phyloP scores from a whole-genome alignment of 352 stramenopile genomes.

The Phytopythium delawarense region DNA sequence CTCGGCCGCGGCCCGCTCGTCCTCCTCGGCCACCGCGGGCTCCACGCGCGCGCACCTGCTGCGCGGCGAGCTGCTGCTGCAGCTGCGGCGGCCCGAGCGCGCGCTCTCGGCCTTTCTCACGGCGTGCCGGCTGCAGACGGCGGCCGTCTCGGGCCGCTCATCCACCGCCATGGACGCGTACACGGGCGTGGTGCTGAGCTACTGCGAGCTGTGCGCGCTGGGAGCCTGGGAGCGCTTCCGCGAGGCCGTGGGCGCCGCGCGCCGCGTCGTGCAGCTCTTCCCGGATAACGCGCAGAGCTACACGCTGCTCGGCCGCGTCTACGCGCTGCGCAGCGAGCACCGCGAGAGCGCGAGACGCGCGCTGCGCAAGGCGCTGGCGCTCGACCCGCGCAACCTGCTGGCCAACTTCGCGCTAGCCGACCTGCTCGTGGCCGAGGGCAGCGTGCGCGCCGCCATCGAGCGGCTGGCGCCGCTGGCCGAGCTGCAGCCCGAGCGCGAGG shows the following conservation, averaged over 20 bases:
- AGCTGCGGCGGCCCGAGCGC: conserved; percentile 54
- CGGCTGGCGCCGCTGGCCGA: conserved; percentile 40
- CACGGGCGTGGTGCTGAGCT: conserved; percentile 66
- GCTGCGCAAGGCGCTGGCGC: conserved; percentile 50
- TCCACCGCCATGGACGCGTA: conserved; percentile 45
- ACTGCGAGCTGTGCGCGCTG: conserved; percentile 60
- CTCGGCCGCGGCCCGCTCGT: too few species aligned
- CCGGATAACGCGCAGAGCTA: conserved; percentile 67
- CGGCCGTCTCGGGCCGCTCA: neutral
- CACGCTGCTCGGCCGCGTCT: conserved; percentile 66
- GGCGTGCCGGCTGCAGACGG: conserved; percentile 45
- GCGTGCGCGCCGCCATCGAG: conserved; percentile 51
- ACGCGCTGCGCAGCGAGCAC: conserved; percentile 61
- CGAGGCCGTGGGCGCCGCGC: conserved; percentile 63
- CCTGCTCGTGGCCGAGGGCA: conserved; percentile 54
- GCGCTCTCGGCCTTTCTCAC: conserved; percentile 63
- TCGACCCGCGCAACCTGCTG: conserved; percentile 56
- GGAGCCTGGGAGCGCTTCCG: conserved; percentile 64
- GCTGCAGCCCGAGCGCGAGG: conserved; percentile 37
- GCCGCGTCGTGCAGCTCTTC: conserved; percentile 65
- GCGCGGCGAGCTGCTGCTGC: conserved; percentile 53
- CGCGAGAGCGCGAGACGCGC: conserved; percentile 52
- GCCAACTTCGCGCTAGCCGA: conserved; percentile 71
- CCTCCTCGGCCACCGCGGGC: neutral
- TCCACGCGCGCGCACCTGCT: conserved; percentile 51